These are phyloP conservation scores for Xerocomus tenax DNA, from an alignment of 1,284 basidiomycete genomes.

Conservation along the genomic window DNA sequence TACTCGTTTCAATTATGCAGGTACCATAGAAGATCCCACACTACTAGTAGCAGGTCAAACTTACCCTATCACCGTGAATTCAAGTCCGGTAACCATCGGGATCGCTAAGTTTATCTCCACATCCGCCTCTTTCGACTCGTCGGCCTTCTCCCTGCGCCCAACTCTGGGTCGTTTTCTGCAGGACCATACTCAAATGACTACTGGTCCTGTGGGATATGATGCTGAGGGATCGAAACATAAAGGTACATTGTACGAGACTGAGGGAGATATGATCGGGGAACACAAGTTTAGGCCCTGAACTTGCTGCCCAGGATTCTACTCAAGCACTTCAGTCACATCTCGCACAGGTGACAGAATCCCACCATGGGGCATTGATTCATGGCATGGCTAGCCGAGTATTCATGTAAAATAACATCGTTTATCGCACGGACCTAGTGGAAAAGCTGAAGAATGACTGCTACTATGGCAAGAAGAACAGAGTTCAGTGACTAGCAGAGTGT, in stretches of 20 bases:
- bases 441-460: no score
- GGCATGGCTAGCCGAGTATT: no score
- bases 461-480: no score
- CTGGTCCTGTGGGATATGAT: conserved; percentile 75
- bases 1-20: no score
- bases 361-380: no score
- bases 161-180: conserved; percentile 68
- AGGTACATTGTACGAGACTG: conserved; percentile 86
- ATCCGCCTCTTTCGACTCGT: conserved; percentile 21
- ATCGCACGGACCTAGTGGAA: no score
- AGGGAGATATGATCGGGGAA: conserved; percentile 93
- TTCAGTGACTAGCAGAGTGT: no score
- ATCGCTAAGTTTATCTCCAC: conserved; percentile 56
- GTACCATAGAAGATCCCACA: neutral
- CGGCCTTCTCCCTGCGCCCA: conserved; percentile 34
- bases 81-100: conserved; percentile 57
- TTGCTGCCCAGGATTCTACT: no score
- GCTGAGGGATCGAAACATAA: conserved; percentile 91
- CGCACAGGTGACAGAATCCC: no score
- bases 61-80: conserved; percentile 89
- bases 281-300: conserved; percentile 87
- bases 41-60: neutral
- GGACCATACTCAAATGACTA: conserved; percentile 86
- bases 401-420: no score
- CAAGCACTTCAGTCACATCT: no score